phyloP scores from a whole-genome alignment of 208 protist species.

The Crithidia sp. region DNA sequence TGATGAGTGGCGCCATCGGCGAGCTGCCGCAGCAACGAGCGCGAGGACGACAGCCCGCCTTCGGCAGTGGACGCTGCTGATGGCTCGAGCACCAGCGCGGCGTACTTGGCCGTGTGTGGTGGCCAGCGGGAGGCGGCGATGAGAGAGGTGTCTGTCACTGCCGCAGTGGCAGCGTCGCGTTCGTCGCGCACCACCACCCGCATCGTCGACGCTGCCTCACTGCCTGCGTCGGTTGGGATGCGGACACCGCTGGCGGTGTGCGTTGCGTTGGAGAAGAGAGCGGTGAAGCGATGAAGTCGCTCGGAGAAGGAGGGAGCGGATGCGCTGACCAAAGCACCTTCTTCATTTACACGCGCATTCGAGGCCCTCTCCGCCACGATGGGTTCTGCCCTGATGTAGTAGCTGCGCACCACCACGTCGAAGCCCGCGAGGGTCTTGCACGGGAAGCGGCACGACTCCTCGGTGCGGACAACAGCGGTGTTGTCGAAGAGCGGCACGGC shows the following conservation, averaged over 20 bases:
- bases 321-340: no score
- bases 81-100: constrained; percentile 74
- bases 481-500: constrained; percentile 60
- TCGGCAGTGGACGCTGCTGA: neutral
- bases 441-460: constrained; percentile 71
- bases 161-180: constrained; percentile 1
- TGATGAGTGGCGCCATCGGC: constrained; percentile 79
- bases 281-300: constrained; percentile 6
- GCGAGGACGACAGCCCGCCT: neutral
- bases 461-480: constrained; percentile 39
- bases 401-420: constrained; percentile 81
- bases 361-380: no score
- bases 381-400: constrained; percentile 43
- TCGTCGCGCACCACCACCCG: constrained; percentile 28
- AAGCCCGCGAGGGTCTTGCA: constrained; percentile 67
- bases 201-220: neutral
- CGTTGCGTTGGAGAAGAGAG: constrained; percentile 44
- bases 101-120: constrained; percentile 65
- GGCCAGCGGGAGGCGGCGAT: constrained; percentile 58
- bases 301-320: neutral
- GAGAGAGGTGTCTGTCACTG: neutral
- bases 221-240: neutral
- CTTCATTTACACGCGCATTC: no score
- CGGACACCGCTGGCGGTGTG: constrained; percentile 14
- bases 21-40: constrained; percentile 44